Percentiles rank a stretch among this genome's conserved stretches.
Evolutionary conservation across 176 grass and related monocot genomes (phyloP).

Genomic region (Oryza coarctata): DNA sequence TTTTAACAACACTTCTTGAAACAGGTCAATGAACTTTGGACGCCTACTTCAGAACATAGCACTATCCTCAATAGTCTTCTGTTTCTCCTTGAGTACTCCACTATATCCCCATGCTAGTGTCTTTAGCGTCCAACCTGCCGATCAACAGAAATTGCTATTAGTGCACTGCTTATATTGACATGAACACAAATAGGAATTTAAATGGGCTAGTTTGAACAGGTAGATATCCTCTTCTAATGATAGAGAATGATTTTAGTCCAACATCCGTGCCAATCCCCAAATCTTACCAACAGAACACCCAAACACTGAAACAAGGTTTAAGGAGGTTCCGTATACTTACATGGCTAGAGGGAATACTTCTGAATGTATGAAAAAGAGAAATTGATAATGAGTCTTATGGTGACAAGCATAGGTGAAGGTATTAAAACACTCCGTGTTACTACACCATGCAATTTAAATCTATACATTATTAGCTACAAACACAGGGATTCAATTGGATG

Average conservation of each 20-base stretch:
- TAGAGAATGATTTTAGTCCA: background rate
- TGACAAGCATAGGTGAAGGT: background rate
- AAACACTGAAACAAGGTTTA: background rate
- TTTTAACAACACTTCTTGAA: conserved; percentile 27
- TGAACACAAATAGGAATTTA: background rate
- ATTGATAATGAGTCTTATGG: no score
- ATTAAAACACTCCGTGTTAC: background rate
- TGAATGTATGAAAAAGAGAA: background rate
- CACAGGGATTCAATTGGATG: background rate
- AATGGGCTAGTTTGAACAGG: background rate
- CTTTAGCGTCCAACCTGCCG: conserved; percentile 3
- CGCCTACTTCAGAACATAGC: background rate
- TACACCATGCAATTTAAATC: background rate
- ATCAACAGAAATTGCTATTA: background rate
- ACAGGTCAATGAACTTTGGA: conserved; percentile 19
- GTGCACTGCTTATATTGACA: background rate
- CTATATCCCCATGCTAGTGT: background rate
- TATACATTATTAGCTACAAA: background rate
- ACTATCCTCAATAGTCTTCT: conserved; percentile 8
- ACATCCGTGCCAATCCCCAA: background rate
- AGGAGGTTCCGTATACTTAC: background rate
- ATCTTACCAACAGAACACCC: background rate
- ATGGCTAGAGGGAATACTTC: background rate
- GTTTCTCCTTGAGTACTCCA: conserved; percentile 17
- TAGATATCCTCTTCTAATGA: background rate